Base-by-base conservation (phyloP, 2,329 filamentous ascomycete genomes). In the Elsinoe fawcettii region DNA sequence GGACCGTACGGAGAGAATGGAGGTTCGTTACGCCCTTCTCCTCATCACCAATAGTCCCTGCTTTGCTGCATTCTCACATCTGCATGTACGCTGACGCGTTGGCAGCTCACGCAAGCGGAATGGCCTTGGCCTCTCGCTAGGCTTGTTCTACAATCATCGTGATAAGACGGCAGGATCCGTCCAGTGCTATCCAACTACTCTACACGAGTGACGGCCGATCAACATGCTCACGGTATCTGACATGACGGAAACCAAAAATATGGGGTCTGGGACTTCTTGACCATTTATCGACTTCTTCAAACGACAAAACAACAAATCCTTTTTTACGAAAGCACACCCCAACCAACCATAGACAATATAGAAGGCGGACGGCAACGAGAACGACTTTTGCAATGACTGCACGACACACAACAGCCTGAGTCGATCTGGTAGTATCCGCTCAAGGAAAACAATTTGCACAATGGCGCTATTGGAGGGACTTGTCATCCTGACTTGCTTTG, bases 1-100 rank as follows among this genome's bases (percentile, higher is more conserved):
- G 73, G 64, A 70, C 69, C 66, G 22, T 61, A 59, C 55, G 58
- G 56, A 51, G 60, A 61, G 54, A 56, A 60, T 55, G 58, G 58
- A 61, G 60, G 60, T 61, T 66, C 69, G 59, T 62, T 66, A 51
- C 64, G 64, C 59, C 68, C 51, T 12, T 46, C 41, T 36, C 30
- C 30, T 27, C 30, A 37, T 16, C 49, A 53, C 20, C 34, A 30
- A 3, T 34, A 53, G 32, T 34, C 25, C 25, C 25, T 30, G 16
- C 49, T 16, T 18, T 39, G 16, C 22, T 34, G 25, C 25, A 14
- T 20, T 51, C n/a, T 36, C 20, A 12, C 20, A 25, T 46, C 41
- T 25, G 41, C 41, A 46, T 46, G 20, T 18, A 18, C 30, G 49
- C 49, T 53, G 49, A 53, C 49, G 49, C 34, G 30, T 53, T 25